phyloP scores from a whole-genome alignment of 2,329 filamentous ascomycete genomes.

The Arthrobotrys sinensis region DNA sequence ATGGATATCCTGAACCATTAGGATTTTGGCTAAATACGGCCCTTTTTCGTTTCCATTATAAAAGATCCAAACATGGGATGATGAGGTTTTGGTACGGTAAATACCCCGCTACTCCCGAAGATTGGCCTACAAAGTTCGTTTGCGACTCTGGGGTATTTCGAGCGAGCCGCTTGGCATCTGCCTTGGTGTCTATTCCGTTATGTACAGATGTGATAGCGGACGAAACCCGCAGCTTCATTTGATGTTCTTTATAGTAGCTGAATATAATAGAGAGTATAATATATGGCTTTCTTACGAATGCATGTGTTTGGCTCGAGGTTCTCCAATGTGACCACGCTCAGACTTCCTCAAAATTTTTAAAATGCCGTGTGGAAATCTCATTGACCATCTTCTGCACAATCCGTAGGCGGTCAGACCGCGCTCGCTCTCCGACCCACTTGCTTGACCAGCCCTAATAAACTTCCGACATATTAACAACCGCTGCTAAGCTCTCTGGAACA shows the following conservation, averaged over 20 bases:
- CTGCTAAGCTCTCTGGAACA: slow-evolving; percentile 8
- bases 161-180: slow-evolving; percentile 25
- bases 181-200: neutral
- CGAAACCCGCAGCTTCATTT: neutral
- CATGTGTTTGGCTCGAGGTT: slow-evolving; percentile 9
- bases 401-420: slow-evolving; percentile 5
- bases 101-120: slow-evolving; percentile 46
- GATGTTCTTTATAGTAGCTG: neutral
- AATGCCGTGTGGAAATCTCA: neutral
- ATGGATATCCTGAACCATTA: slow-evolving; percentile 26
- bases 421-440: slow-evolving; percentile 9
- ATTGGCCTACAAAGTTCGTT: neutral
- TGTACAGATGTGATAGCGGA: neutral
- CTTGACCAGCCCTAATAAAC: slow-evolving; percentile 19
- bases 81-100: slow-evolving; percentile 44
- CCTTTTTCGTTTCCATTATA: slow-evolving; percentile 55
- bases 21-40: slow-evolving; percentile 56
- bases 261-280: neutral
- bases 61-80: slow-evolving; percentile 38
- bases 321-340: slow-evolving; percentile 6
- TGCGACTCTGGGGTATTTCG: slow-evolving; percentile 13
- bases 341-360: neutral
- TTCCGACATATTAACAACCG: slow-evolving; percentile 30
- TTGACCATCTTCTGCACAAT: neutral
- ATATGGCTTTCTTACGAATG: neutral